phyloP scores from a whole-genome alignment of 1,284 basidiomycete species.

The Cronartium ribicola region DNA sequence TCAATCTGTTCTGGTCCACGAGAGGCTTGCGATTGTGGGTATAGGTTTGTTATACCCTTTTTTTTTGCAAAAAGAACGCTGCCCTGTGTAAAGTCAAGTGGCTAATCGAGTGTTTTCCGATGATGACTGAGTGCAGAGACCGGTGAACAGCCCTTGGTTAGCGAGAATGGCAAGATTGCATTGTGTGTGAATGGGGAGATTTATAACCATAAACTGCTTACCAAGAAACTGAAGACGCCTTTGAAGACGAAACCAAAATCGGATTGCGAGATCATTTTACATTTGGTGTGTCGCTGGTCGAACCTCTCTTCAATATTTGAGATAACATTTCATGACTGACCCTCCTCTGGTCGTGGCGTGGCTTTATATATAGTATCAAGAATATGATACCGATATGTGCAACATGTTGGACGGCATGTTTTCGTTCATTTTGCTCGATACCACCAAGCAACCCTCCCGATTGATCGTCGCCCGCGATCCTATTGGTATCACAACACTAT shows the following conservation, averaged over 20 bases:
- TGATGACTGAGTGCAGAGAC: conserved; percentile 63
- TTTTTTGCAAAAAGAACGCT: not conserved
- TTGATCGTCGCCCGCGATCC: conserved; percentile 95
- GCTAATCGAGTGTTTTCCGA: not conserved
- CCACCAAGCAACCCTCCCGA: conserved; percentile 78
- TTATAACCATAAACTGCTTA: conserved; percentile 89
- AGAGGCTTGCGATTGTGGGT: conserved; percentile 84
- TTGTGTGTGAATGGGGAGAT: conserved; percentile 98
- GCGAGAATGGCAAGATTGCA: conserved; percentile 75
- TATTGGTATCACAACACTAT: conserved; percentile 95
- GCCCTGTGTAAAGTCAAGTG: not conserved
- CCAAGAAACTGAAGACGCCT: conserved; percentile 66
- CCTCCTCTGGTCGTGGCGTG: not conserved
- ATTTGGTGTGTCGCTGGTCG: conserved; percentile 61
- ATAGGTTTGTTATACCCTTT: conserved; percentile 66
- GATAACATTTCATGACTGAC: too few relatives aligned
- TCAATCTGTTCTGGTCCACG: conserved; percentile 72
- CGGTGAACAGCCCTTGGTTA: conserved; percentile 90
- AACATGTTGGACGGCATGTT: conserved; percentile 95
- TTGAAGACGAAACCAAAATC: conserved; percentile 85
- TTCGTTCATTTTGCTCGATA: conserved; percentile 93
- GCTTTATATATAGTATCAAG: conserved; percentile 64
- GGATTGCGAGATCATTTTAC: conserved; percentile 96
- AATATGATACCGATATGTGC: conserved; percentile 72
- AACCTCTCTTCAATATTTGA: too few relatives aligned